Percentiles rank a stretch among this genome's conserved stretches.
Evolutionary conservation across 352 stramenopile genomes (phyloP).

Genomic region (Phytophthora uliginosa): DNA sequence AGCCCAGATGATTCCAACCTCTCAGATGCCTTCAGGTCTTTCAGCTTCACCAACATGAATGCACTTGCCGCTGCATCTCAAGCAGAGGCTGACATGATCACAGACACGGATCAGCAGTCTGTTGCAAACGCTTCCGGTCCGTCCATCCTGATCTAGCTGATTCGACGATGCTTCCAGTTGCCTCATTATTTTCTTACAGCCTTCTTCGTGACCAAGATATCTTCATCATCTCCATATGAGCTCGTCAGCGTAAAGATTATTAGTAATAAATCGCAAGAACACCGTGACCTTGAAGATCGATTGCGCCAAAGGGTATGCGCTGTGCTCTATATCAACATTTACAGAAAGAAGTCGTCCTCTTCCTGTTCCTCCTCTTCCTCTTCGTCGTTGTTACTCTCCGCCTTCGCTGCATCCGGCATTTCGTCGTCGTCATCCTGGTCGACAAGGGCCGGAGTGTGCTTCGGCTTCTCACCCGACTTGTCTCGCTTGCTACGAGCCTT

Average conservation of each 20-base stretch:
- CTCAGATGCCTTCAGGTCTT: constrained; percentile 75
- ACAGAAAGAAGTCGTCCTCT: constrained; percentile 83
- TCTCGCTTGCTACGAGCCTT: constrained; percentile 62
- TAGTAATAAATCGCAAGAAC: constrained; percentile 34
- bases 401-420: constrained; percentile 23
- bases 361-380: constrained; percentile 50
- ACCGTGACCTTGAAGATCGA: constrained; percentile 9
- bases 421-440: constrained; percentile 67
- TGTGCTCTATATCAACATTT: constrained; percentile 28
- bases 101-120: constrained; percentile 51
- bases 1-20: constrained; percentile 46
- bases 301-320: background rate
- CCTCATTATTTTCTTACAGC: constrained; percentile 8
- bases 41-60: constrained; percentile 92
- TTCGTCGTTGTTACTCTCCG: constrained; percentile 28
- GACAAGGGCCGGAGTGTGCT: constrained; percentile 47
- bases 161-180: constrained; percentile 10
- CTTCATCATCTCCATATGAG: constrained; percentile 15
- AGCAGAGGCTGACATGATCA: constrained; percentile 76
- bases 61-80: constrained; percentile 79
- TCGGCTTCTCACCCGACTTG: constrained; percentile 48
- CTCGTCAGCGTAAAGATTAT: constrained; percentile 39
- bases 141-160: constrained; percentile 76
- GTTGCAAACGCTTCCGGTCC: constrained; percentile 52
- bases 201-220: constrained; percentile 16